A percentile compares a stretch with the other conserved stretches of the same genome.
phyloP scores from a whole-genome alignment of 352 stramenopile species.

The Globisporangium lucens region DNA sequence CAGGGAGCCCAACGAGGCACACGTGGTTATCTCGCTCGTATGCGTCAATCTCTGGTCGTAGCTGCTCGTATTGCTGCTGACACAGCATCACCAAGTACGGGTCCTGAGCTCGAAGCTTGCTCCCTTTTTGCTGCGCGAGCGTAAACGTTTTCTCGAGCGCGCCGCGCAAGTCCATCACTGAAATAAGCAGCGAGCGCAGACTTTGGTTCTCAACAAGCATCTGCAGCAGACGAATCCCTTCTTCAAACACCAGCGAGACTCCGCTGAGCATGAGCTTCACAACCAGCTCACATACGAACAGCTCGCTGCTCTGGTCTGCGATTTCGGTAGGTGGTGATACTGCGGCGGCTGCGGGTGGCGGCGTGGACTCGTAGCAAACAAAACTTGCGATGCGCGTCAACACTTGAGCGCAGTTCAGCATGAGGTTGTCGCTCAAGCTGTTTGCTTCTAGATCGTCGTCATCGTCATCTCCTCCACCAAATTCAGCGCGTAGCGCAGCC shows the following conservation, averaged over 20 bases:
- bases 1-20: slow-evolving; percentile 51
- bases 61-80: slow-evolving; percentile 31
- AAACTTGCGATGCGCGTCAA: slow-evolving; percentile 14
- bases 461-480: slow-evolving; percentile 3
- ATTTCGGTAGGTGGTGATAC: background rate
- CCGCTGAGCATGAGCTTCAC: slow-evolving; percentile 57
- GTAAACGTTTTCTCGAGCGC: slow-evolving; percentile 48
- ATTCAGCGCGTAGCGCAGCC: background rate
- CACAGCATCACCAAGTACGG: slow-evolving; percentile 43
- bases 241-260: slow-evolving; percentile 49
- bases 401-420: slow-evolving; percentile 14
- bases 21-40: slow-evolving; percentile 39
- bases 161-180: slow-evolving; percentile 50
- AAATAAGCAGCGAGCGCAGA: slow-evolving; percentile 25
- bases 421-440: slow-evolving; percentile 4
- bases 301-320: slow-evolving; percentile 3
- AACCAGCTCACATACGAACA: slow-evolving; percentile 38
- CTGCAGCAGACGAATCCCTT: slow-evolving; percentile 56
- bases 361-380: slow-evolving; percentile 8
- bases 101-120: slow-evolving; percentile 32
- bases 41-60: slow-evolving; percentile 49
- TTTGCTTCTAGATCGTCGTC: slow-evolving; percentile 4
- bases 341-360: background rate
- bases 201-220: slow-evolving; percentile 41
- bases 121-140: slow-evolving; percentile 32